Percentiles rank a stretch among this genome's conserved stretches.
These are phyloP conservation scores for Ormosia emarginata DNA, from an alignment of 306 rosid genomes.

Conservation along the genomic window DNA sequence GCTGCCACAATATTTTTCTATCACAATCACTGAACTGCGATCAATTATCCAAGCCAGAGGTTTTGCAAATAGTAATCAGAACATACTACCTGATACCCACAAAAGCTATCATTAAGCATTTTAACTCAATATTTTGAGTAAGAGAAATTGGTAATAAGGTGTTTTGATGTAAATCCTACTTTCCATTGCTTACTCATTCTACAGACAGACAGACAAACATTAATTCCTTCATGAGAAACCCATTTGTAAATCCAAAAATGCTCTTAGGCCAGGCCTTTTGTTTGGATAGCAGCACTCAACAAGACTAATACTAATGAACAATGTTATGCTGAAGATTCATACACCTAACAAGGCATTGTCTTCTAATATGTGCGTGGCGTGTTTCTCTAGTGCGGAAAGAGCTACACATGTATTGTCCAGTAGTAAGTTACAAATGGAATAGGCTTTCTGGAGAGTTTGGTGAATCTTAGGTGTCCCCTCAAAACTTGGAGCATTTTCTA, in stretches of 20 bases:
- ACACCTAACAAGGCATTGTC: not conserved
- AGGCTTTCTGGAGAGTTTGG: not conserved
- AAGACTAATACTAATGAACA: not conserved
- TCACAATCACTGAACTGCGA: not conserved
- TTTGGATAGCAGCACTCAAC: not conserved
- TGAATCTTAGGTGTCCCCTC: not conserved
- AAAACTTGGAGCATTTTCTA: not conserved
- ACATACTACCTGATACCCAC: conserved; percentile 7
- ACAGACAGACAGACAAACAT: not conserved
- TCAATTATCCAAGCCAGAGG: conserved; percentile 7
- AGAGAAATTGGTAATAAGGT: not conserved
- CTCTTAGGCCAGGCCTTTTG: not conserved
- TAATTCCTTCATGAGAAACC: not conserved
- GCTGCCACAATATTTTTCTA: not conserved
- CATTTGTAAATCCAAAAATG: conserved; percentile 1
- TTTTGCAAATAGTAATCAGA: not conserved
- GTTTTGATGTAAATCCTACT: not conserved
- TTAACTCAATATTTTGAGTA: not conserved
- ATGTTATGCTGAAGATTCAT: not conserved
- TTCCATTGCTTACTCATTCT: not conserved
- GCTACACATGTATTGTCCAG: not conserved
- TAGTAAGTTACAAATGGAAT: not conserved
- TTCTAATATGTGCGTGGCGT: not conserved
- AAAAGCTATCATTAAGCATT: not conserved
- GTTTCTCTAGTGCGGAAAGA: not conserved